A percentile compares a stretch with the other conserved stretches of the same genome.
Evolutionary conservation across 208 protist species (phyloP).

Genomic region (Herpetomonas tarakana): DNA sequence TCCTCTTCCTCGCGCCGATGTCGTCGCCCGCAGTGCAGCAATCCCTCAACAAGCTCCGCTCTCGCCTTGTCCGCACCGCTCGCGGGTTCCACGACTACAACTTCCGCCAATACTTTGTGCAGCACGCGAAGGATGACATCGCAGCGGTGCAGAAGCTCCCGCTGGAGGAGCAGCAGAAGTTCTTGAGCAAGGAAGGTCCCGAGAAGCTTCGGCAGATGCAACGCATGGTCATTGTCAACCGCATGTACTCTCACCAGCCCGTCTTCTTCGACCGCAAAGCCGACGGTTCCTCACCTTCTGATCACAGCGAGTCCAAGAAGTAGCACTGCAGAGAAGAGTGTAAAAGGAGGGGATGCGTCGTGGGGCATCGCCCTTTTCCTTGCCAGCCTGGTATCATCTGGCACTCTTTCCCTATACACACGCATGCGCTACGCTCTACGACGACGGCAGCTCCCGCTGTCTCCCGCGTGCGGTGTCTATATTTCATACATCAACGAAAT

Average conservation of each 20-base stretch:
- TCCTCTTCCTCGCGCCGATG: no score
- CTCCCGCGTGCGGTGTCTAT: no score
- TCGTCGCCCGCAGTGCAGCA: conserved; percentile 19
- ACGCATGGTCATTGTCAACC: conserved; percentile 83
- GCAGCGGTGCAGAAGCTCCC: conserved; percentile 32
- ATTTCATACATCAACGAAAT: no score
- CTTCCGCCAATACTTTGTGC: conserved; percentile 85
- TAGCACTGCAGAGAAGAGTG: neutral
- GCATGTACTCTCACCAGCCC: conserved; percentile 65
- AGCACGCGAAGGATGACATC: conserved; percentile 80
- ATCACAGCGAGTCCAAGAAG: neutral
- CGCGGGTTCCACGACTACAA: conserved; percentile 85
- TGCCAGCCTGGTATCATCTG: neutral
- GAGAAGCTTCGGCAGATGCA: conserved; percentile 75
- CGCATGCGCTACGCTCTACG: no score
- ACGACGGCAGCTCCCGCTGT: no score
- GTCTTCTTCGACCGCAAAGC: conserved; percentile 57
- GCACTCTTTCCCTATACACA: no score
- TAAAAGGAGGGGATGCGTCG: no score
- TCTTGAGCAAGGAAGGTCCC: conserved; percentile 41
- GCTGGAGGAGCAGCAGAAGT: conserved; percentile 52
- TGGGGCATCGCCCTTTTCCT: no score
- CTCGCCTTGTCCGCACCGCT: conserved; percentile 52
- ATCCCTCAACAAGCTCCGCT: conserved; percentile 45
- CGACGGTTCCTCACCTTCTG: neutral